Conservation (phyloP, 2,329 filamentous ascomycete species). For the Fusarium foetens region DNA sequence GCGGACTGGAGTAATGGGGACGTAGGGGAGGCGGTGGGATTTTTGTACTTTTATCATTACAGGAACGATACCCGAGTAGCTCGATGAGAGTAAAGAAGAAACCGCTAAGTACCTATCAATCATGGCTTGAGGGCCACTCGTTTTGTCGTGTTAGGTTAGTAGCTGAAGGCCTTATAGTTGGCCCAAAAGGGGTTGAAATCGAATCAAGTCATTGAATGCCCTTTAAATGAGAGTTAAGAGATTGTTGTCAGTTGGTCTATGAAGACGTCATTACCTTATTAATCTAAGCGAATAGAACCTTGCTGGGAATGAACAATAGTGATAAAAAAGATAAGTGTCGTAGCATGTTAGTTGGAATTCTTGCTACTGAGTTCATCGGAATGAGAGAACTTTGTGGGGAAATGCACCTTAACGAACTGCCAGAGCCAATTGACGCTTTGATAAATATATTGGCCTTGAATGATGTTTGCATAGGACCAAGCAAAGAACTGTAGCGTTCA, state of each 20-base stretch:
- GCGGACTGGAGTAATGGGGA: conserved; percentile 8
- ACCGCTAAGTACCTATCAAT: conserved; percentile 35
- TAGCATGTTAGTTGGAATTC: not conserved
- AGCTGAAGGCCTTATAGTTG: not conserved
- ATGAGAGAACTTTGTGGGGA: not conserved
- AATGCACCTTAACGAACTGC: not conserved
- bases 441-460: not conserved
- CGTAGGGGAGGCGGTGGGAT: conserved; percentile 16
- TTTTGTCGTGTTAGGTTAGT: not conserved
- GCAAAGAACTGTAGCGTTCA: conserved; percentile 1
- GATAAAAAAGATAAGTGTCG: not conserved
- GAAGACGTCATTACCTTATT: not conserved
- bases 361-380: not conserved
- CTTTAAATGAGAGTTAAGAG: not conserved
- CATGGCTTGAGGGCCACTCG: conserved; percentile 1
- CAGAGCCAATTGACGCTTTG: not conserved
- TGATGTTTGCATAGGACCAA: not conserved
- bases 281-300: not conserved
- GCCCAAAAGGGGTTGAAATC: conserved; percentile 4
- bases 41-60: conserved; percentile 44
- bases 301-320: not conserved
- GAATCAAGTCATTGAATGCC: not conserved
- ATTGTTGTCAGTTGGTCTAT: not conserved
- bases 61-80: conserved; percentile 46
- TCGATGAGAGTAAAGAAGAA: conserved; percentile 18